phyloP scores from a whole-genome alignment of 805 yeast genomes.

The Kockiozyma suomiensis region DNA sequence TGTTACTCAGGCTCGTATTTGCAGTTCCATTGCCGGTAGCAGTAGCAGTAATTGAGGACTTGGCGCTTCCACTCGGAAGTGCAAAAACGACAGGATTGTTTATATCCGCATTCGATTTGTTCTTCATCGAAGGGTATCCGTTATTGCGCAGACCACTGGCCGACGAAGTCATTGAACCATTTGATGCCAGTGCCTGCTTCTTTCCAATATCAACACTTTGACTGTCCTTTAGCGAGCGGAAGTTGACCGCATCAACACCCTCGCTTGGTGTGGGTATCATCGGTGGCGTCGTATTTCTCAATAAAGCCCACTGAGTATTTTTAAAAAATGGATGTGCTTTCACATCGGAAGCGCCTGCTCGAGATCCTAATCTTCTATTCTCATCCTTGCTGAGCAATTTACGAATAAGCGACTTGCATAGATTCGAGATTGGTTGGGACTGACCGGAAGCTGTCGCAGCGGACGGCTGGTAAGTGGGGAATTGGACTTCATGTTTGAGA shows the following conservation, averaged over 20 bases:
- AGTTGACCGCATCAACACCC: slow-evolving; percentile 52
- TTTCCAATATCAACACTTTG: slow-evolving; percentile 42
- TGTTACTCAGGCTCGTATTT: slow-evolving; percentile 11
- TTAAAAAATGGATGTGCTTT: slow-evolving; percentile 91
- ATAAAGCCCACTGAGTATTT: slow-evolving; percentile 89
- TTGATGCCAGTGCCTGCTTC: slow-evolving; percentile 1
- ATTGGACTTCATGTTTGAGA: slow-evolving; percentile 77
- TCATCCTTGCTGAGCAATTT: slow-evolving; percentile 89
- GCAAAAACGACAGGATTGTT: not conserved
- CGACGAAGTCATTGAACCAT: not conserved
- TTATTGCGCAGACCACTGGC: slow-evolving; percentile 3
- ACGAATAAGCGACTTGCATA: slow-evolving; percentile 76
- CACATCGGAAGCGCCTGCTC: slow-evolving; percentile 92
- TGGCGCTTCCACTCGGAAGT: slow-evolving; percentile 1
- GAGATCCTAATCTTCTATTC: slow-evolving; percentile 82
- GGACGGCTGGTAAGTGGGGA: slow-evolving; percentile 47
- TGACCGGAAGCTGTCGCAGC: slow-evolving; percentile 24
- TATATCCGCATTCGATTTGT: not conserved
- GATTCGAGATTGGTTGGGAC: slow-evolving; percentile 61
- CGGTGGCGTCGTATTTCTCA: slow-evolving; percentile 92
- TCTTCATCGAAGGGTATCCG: slow-evolving; percentile 7
- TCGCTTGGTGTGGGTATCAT: slow-evolving; percentile 80
- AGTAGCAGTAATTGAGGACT: slow-evolving; percentile 12
- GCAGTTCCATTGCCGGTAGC: slow-evolving; percentile 2
- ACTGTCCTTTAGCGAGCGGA: slow-evolving; percentile 39